These are phyloP conservation scores for Piromyces sp. DNA, from an alignment of 192 early-diverging fungal species.

Conservation along the genomic window DNA sequence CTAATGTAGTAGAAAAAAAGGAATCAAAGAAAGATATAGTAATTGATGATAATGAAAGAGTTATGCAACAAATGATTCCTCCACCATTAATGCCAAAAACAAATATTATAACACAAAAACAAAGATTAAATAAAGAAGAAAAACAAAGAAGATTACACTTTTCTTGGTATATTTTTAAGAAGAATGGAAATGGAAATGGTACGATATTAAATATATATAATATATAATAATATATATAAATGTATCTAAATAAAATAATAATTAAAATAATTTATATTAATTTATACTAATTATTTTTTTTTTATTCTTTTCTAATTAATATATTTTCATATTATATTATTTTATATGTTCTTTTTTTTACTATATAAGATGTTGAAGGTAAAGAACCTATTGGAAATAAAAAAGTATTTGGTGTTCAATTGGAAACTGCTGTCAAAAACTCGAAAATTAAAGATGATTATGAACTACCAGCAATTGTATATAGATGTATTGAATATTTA, in stretches of 20 bases:
- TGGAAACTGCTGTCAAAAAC: slow-evolving; percentile 62
- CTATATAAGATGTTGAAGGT: too few relatives aligned
- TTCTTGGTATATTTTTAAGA: not conserved
- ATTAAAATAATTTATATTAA: too few relatives aligned
- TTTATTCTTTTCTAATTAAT: too few relatives aligned
- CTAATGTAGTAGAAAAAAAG: not conserved
- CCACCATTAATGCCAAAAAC: slow-evolving; percentile 7
- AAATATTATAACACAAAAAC: not conserved
- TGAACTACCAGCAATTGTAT: slow-evolving; percentile 80
- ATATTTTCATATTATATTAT: too few relatives aligned
- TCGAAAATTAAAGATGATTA: slow-evolving; percentile 57
- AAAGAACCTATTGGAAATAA: not conserved
- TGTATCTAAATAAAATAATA: too few relatives aligned
- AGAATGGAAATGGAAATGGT: not conserved
- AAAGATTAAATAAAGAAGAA: not conserved
- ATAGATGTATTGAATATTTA: slow-evolving; percentile 88
- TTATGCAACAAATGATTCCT: slow-evolving; percentile 21
- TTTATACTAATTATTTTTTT: too few relatives aligned
- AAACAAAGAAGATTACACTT: not conserved
- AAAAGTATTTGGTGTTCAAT: slow-evolving; percentile 64
- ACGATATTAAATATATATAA: not conserved
- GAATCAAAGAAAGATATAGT: not conserved
- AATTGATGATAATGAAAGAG: slow-evolving; percentile 27
- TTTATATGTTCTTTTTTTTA: too few relatives aligned
- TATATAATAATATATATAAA: too few relatives aligned